phyloP scores from a whole-genome alignment of 495 filamentous ascomycete genomes.

The Neurospora pannonica region DNA sequence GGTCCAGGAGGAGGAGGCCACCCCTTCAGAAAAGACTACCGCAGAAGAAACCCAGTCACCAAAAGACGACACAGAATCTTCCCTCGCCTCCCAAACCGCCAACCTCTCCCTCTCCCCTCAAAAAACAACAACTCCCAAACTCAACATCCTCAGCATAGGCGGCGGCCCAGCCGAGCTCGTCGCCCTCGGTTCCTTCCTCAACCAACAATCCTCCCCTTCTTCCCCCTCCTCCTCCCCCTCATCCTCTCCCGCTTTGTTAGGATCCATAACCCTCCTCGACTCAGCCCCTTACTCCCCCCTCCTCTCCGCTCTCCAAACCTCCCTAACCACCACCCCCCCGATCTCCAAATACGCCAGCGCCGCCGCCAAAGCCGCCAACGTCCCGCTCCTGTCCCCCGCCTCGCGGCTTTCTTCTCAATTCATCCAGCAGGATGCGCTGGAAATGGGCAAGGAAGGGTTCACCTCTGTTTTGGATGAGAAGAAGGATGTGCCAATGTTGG shows the following conservation, averaged over 20 bases:
- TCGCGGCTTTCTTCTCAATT: slow-evolving; percentile 40
- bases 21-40: too few relatives aligned
- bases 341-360: slow-evolving; percentile 48
- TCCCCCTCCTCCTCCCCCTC: neutral
- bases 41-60: neutral
- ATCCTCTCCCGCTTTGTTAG: slow-evolving; percentile 13
- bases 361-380: slow-evolving; percentile 35
- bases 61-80: neutral
- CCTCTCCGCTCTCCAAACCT: slow-evolving; percentile 39
- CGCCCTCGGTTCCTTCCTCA: slow-evolving; percentile 58
- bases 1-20: slow-evolving; percentile 2
- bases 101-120: slow-evolving; percentile 1
- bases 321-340: slow-evolving; percentile 36
- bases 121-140: neutral
- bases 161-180: slow-evolving; percentile 83
- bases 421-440: slow-evolving; percentile 53
- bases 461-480: slow-evolving; percentile 21
- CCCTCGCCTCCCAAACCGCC: neutral
- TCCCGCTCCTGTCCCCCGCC: slow-evolving; percentile 27
- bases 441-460: slow-evolving; percentile 33
- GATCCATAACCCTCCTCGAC: slow-evolving; percentile 58
- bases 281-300: slow-evolving; percentile 66
- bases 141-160: slow-evolving; percentile 61
- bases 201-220: slow-evolving; percentile 19
- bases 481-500: slow-evolving; percentile 31